Conservation (phyloP, 495 filamentous ascomycete species). For the Cetradonia linearis region DNA sequence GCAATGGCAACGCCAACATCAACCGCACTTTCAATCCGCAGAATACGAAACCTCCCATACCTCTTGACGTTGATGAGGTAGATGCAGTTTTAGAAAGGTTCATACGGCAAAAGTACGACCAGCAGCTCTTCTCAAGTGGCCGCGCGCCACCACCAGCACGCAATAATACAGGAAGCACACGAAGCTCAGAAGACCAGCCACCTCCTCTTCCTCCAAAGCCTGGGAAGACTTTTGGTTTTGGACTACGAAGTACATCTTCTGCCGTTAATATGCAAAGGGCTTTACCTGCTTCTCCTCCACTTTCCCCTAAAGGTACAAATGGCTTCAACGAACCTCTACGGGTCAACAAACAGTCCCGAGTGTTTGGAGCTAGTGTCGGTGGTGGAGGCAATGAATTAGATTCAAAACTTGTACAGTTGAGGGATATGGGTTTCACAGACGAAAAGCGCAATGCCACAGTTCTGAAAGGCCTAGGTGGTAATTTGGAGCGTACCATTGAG, state of each 20-base stretch:
- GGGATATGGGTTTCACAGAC: constrained; percentile 89
- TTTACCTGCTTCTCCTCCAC: constrained; percentile 30
- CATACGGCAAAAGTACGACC: constrained; percentile 87
- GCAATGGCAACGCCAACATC: constrained; percentile 71
- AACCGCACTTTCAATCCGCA: constrained; percentile 84
- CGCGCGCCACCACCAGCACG: constrained; percentile 26
- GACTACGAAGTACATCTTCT: constrained; percentile 60
- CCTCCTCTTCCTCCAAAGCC: constrained; percentile 82
- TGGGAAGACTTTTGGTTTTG: constrained; percentile 63
- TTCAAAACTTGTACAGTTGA: constrained; percentile 61
- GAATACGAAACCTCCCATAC: constrained; percentile 67
- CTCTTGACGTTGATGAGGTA: constrained; percentile 80
- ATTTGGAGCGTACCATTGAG: constrained; percentile 75
- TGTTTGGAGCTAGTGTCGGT: constrained; percentile 57
- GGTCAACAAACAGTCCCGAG: constrained; percentile 48
- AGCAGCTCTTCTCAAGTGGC: constrained; percentile 46
- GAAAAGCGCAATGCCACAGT: constrained; percentile 70
- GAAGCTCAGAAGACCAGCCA: constrained; percentile 43
- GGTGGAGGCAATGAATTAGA: constrained; percentile 50
- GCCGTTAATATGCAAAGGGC: constrained; percentile 43
- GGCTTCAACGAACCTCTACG: constrained; percentile 26
- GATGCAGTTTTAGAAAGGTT: constrained; percentile 89
- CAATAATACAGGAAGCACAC: constrained; percentile 42
- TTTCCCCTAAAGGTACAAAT: constrained; percentile 23
- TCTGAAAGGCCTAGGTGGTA: constrained; percentile 68